Evolutionary conservation across 2,329 filamentous ascomycete genomes (phyloP), one percentile per base, ranked within the genome.

Genomic region (Fusarium pininemorale): DNA sequence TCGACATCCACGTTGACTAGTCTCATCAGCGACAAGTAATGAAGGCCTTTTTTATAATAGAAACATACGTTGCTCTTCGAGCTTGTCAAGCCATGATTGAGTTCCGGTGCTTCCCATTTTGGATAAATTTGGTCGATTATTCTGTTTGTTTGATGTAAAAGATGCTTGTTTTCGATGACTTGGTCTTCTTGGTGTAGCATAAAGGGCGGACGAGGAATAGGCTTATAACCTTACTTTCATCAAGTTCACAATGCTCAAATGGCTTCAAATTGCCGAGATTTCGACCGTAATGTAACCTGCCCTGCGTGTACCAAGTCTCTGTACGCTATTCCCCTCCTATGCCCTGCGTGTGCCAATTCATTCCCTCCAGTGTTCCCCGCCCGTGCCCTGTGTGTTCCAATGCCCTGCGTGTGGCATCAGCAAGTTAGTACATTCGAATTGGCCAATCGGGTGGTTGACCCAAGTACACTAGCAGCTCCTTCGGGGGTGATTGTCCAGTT

Each of bases 1-100:
- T 88, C 86, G 30, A 87, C 84, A 67, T 88, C 86, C 61, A 88
- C 80, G 38, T 87, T 84, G 65, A 87, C 86, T 87, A 38, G 12
- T 8, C 3, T 2, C 26, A 35, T 66, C 7, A 65, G 55, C 8
- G 11, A 38, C 22, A 22, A 3, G 9, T 15, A 6, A 18, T 7
- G 1, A 24, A 26, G 8, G 1, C 6, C 0, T 3, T 30, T 10
- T 30, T 9, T 7, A 16, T 1, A 13, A 26, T 1, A 3, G 14
- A 16, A 14, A 77, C 81, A 74, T 71, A 84, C 83, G 70, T 69
- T 84, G 81, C 75, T 84, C 79, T 65, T 84, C 82, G 42, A 85
- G 82, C 80, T 83, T 84, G 64, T 85, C 82, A 30, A 85, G 82
- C 83, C 83, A 85, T 48, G 82, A 83, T 16, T 78, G 66, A 7